Base-by-base conservation (phyloP, 2,329 filamentous ascomycete genomes). In the Mycogone perniciosa region DNA sequence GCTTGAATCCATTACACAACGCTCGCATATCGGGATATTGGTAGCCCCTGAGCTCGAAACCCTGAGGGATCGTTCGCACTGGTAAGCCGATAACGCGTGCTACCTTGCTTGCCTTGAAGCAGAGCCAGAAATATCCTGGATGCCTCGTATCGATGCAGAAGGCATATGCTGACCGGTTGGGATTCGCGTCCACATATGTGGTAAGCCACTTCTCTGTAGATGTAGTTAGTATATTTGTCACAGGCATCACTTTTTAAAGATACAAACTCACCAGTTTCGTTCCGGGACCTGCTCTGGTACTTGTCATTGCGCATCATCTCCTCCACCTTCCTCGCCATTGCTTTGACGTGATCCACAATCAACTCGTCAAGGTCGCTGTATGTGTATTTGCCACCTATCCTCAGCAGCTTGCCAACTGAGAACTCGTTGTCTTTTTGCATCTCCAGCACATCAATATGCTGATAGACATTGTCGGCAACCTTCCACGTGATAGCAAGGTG, bases 401-500 rank as follows among this genome's bases (percentile, higher is more conserved):
- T 88, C 48, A 99, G 78, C 39, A 86, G 84, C 60, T 85, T 86
- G 56, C 93, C 93, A 4, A 97, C 86, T 0, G 90, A 91, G 67
- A 96, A 97, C 66, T 97, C 92, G 56, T 90, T 97, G 56, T 96
- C 89, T 71, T 99, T 99, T 68, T 95, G 89, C 63, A 99, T 77
- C 71, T 99, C 93, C 37, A 99, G 79, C 33, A 99, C 92, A 68
- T 99, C 93, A 57, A 99, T 89, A 68, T 99, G 93, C 70, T 99
- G 91, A 67, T 91, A 99, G n/a, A 97, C 84, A 53, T 87, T 86
- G 66, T 97, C 90, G 1, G 89, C 86, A 10, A 99, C 91, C 74
- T 99, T 99, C 93, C 93, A 99, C 0, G 93, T 99, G 43, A 99
- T 84, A 6, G 92, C 90, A 50, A 99, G 76, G 72, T 99, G 93